A percentile compares a stretch with the other conserved stretches of the same genome.
These are phyloP conservation scores for Hymenoscyphus salicellus DNA, from an alignment of 2,329 filamentous ascomycete genomes.

Conservation along the genomic window DNA sequence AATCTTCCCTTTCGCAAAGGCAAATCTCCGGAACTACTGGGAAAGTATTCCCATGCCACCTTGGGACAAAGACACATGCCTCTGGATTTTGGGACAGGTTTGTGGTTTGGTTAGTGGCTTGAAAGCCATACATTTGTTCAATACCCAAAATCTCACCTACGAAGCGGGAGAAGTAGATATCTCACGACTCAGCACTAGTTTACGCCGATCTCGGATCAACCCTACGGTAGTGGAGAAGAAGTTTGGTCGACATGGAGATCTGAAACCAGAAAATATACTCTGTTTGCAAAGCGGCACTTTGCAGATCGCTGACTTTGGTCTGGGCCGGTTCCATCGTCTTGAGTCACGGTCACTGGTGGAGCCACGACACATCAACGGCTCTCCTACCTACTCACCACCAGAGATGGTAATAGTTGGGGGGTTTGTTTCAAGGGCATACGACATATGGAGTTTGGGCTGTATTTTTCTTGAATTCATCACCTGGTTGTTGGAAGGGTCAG, in stretches of 20 bases:
- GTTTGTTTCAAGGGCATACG: constrained; percentile 20
- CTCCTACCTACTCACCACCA: constrained; percentile 39
- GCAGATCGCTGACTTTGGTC: constrained; percentile 38
- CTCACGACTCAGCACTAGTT: too few relatives aligned
- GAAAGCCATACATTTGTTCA: constrained; percentile 23
- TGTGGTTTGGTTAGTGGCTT: constrained; percentile 27
- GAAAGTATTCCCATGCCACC: neutral
- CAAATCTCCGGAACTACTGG: constrained; percentile 31
- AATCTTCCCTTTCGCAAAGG: constrained; percentile 32
- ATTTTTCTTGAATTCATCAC: constrained; percentile 30
- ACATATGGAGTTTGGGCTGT: constrained; percentile 36
- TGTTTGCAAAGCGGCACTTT: constrained; percentile 21
- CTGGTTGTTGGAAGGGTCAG: neutral
- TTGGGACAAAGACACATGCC: neutral
- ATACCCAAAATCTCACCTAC: neutral
- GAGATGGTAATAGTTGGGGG: constrained; percentile 29
- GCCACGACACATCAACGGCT: constrained; percentile 13
- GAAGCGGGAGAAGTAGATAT: too few relatives aligned
- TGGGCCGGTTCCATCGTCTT: constrained; percentile 34
- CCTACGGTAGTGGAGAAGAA: constrained; percentile 6
- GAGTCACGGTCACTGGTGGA: constrained; percentile 30
- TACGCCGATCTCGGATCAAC: neutral
- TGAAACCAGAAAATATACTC: constrained; percentile 41
- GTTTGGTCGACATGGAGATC: constrained; percentile 38
- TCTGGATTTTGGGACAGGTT: constrained; percentile 29